Evolutionary conservation across 345 rosid species (phyloP), one percentile per base, ranked within the genome.

Genomic region (Mercurialis annua): DNA sequence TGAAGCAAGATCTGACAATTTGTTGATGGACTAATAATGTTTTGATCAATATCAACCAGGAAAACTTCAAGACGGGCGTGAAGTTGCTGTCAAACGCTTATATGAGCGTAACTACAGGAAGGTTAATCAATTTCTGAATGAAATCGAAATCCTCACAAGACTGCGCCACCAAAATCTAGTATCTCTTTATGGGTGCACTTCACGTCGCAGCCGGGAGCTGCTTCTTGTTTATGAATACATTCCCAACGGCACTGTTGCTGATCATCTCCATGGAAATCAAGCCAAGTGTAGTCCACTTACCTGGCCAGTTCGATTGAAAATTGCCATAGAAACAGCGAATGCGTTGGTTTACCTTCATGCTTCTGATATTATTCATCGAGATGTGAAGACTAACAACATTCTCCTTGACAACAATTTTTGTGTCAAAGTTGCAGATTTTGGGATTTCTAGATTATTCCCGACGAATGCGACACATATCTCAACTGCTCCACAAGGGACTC

Each of bases 361-460:
- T 23, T 62, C 68, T 44, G 73, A 23, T 18, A 31, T 62, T 17
- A 42, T 70, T 18, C 73, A 70, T 48, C 67, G 73, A 5, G 68
- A 70, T 16, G 73, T 70, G 18, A 70, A 70, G 49, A 70, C 73
- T 20, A 70, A 53, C 46, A 70, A 70, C 62, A 70, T 70, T 27
- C 73, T 62, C 56, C 67, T 70, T 21, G 73, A 70, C 73, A 43
- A 11, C 62, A 23, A 62, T 53, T 70, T 62, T 55, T 15, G 38
- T 12, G 73, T 70, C 34, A 70, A 70, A 62, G 73, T 70, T 30
- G 73, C 73, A 15, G 73, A 70, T 70, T 70, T 70, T 53, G 73
- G 73, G 10, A 36, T 62, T 44, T 62, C 73, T 11, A 62, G 73
- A 26, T 54, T 70, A 53, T 70, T 70, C 26, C 73, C 68, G 5